Evolutionary conservation across 2,329 filamentous ascomycete genomes (phyloP).

Genomic region (Alternaria sp.): DNA sequence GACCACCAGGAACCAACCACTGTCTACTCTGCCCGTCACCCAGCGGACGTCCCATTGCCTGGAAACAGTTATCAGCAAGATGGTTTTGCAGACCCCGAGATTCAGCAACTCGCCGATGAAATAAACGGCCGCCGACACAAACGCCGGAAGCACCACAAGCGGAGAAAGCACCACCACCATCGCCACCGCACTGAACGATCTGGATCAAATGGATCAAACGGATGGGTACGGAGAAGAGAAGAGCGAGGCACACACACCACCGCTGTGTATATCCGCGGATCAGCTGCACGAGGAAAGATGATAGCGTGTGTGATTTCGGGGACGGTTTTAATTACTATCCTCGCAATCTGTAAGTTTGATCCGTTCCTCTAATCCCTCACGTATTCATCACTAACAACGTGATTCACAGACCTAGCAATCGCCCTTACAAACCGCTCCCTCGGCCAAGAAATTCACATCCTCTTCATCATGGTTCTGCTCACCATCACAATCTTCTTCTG

Average conservation of each 20-base stretch:
- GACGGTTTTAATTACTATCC: slow-evolving; percentile 64
- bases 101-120: slow-evolving; percentile 58
- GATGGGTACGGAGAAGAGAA: slow-evolving; percentile 40
- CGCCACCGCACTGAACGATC: slow-evolving; percentile 24
- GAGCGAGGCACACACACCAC: slow-evolving; percentile 23
- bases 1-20: slow-evolving; percentile 31
- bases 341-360: slow-evolving; percentile 71
- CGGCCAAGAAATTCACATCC: slow-evolving; percentile 77
- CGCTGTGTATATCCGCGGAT: slow-evolving; percentile 30
- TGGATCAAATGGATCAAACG: slow-evolving; percentile 20
- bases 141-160: slow-evolving; percentile 42
- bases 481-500: slow-evolving; percentile 80
- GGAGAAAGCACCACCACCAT: slow-evolving; percentile 38
- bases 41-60: slow-evolving; percentile 41
- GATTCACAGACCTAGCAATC: slow-evolving; percentile 74
- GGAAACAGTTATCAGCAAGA: slow-evolving; percentile 31
- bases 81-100: slow-evolving; percentile 59
- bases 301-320: slow-evolving; percentile 69
- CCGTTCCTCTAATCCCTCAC: not conserved
- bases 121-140: slow-evolving; percentile 50
- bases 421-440: slow-evolving; percentile 70
- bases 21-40: slow-evolving; percentile 39
- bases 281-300: slow-evolving; percentile 43
- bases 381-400: slow-evolving; percentile 3
- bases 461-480: slow-evolving; percentile 80